These are phyloP conservation scores for Stropharia rugosoannulata DNA, from an alignment of 768 basidiomycete species.

Conservation along the genomic window DNA sequence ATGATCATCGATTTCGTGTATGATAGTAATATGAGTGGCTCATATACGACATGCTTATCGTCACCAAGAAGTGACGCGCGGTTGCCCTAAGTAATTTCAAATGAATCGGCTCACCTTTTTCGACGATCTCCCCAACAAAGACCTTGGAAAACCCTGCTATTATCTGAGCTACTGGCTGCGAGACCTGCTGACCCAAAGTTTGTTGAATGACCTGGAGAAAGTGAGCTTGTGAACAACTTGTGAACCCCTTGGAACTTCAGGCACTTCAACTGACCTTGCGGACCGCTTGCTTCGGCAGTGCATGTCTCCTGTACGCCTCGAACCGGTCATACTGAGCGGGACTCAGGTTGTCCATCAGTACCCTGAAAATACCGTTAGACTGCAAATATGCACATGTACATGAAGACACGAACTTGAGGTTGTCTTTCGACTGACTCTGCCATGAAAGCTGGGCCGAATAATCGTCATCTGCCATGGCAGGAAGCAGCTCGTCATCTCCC, in stretches of 20 bases:
- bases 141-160: conserved; percentile 91
- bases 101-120: conserved; percentile 59
- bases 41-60: background rate
- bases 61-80: background rate
- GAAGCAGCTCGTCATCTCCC: conserved; percentile 75
- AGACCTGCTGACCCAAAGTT: conserved; percentile 76
- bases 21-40: background rate
- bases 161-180: conserved; percentile 84
- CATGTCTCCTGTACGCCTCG: conserved; percentile 83
- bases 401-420: conserved; percentile 58
- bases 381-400: background rate
- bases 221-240: background rate
- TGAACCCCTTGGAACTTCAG: background rate
- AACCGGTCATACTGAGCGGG: conserved; percentile 85
- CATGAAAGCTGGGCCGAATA: conserved; percentile 81
- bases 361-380: conserved; percentile 40
- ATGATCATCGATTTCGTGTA: background rate
- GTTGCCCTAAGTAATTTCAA: background rate
- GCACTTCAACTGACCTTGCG: conserved; percentile 53
- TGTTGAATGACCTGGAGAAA: conserved; percentile 75
- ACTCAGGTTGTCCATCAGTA: conserved; percentile 87
- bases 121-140: conserved; percentile 90
- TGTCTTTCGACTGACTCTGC: conserved; percentile 88
- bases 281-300: conserved; percentile 80
- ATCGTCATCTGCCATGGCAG: conserved; percentile 88